Evolutionary conservation across 768 basidiomycete species (phyloP), one percentile per base, ranked within the genome.

Genomic region (Suillus spraguei): DNA sequence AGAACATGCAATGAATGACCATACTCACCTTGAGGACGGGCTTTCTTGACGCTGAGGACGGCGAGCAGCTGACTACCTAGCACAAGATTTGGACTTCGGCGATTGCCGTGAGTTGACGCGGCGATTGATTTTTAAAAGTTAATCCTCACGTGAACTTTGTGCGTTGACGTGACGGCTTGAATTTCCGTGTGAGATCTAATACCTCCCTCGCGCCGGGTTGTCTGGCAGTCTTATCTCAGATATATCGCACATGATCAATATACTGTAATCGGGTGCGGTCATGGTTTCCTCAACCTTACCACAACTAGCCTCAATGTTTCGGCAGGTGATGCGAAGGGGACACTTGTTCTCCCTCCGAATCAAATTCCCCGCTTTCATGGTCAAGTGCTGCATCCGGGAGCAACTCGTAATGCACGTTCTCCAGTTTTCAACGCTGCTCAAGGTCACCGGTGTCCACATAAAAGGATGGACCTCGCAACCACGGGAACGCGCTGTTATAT

Each of bases 1-100:
- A 50, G 36, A 36, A 11, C 16, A 39, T 28, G 44, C 14, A 64
- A 63, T 63, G 53, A 24, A 63, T 32, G 56, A 59, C 28, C 17
- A 61, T 65, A 75, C 74, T 58, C 62, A 75, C 74, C 74, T 77
- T 71, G 75, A 72, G 65, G 72, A 41, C 41, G 67, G 72, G 69
- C 63, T 64, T 68, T 71, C 72, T 72, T 62, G 74, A 74, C 72
- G 68, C 66, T 72, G 72, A 68, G 59, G 67, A 67, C 61, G 16
- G 55, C 64, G 68, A 71, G 63, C 65, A 65, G 62, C 17, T 52
- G 53, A 60, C 53, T 10, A 11, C 39, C 1, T 60, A 10, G 44
- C 35, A 28, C 20, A 33, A 59, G 54, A 60, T 59, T 28, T 49
- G 47, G 58, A 20, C 22, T 24, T n/a, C 74, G 74, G 74, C n/a